phyloP scores from a whole-genome alignment of 768 basidiomycete species.

The Xanthoconium stramineum region DNA sequence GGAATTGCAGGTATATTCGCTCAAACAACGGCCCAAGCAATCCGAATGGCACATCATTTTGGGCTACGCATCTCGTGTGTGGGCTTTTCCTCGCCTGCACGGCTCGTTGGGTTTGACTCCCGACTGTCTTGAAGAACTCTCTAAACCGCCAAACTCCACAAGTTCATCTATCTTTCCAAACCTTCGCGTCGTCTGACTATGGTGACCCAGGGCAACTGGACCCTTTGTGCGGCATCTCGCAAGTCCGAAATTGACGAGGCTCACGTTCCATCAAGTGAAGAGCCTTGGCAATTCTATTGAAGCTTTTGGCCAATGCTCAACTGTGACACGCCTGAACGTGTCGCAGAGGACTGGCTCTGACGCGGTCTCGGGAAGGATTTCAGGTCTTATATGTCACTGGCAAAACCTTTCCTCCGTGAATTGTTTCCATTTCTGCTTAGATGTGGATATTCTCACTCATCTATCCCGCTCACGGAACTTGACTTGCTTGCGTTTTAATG shows the following conservation, averaged over 20 bases:
- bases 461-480: not conserved
- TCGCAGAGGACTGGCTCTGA: not conserved
- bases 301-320: not conserved
- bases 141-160: not conserved
- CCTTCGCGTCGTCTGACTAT: not conserved
- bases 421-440: not conserved
- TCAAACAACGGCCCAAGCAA: not conserved
- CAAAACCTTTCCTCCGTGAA: not conserved
- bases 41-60: constrained; percentile 8
- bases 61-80: constrained; percentile 12
- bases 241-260: no score
- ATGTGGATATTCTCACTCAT: not conserved
- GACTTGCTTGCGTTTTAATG: not conserved
- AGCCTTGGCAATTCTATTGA: no score
- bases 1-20: not conserved
- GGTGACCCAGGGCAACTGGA: no score
- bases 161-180: constrained; percentile 7
- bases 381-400: not conserved
- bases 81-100: not conserved
- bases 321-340: not conserved
- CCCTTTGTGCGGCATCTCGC: no score
- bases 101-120: not conserved
- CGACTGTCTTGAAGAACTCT: constrained; percentile 1
- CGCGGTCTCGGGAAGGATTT: not conserved
- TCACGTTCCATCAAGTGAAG: no score